Percentiles rank a stretch among this genome's conserved stretches.
phyloP scores from a whole-genome alignment of 805 yeast species.

The Pichia rugopelliculosa region DNA sequence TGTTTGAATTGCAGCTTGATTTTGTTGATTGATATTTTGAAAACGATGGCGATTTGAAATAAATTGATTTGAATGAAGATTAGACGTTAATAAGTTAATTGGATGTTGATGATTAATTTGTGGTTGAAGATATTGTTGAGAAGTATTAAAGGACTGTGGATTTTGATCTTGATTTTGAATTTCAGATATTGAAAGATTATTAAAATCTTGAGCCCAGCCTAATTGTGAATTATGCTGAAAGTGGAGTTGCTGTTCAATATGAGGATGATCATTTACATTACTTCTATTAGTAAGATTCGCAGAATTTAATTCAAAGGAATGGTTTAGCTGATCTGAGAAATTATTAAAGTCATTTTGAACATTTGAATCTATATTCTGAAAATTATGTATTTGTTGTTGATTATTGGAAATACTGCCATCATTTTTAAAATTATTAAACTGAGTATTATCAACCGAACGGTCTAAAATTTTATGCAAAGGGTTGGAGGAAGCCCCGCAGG shows the following conservation, averaged over 20 bases:
- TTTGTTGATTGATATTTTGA: background rate
- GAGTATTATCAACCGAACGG: background rate
- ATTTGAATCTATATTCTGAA: background rate
- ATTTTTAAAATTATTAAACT: background rate
- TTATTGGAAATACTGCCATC: background rate
- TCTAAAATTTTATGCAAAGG: conserved; percentile 3
- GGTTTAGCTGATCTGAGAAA: background rate
- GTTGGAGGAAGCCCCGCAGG: conserved; percentile 1
- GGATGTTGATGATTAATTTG: background rate
- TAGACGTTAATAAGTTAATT: background rate
- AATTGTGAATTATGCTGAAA: background rate
- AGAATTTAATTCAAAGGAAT: background rate
- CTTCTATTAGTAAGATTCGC: background rate
- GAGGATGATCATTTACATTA: background rate
- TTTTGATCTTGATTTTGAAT: background rate
- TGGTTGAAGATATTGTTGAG: background rate
- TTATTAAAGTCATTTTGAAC: conserved; percentile 2
- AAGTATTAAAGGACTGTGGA: background rate
- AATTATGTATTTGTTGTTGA: background rate
- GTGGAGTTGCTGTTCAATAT: background rate
- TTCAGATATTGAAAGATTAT: background rate
- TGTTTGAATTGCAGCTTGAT: background rate
- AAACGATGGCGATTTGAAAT: background rate
- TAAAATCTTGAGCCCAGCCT: background rate
- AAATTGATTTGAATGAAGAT: background rate